Conservation (phyloP, 257 asterid species). For the Primulina huaijiensis region DNA sequence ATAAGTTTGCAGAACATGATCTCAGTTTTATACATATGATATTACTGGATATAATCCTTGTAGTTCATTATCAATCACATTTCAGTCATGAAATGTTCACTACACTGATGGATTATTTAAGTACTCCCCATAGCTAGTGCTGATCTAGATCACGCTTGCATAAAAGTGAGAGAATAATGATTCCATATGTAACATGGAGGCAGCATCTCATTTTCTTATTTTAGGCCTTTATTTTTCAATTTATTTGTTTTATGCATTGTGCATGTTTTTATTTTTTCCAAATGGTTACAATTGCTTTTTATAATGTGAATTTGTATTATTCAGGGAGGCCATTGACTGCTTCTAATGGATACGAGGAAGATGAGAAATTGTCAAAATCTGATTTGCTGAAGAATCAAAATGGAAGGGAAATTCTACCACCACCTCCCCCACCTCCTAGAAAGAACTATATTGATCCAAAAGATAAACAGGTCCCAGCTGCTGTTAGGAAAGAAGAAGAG, state of each 20-base stretch:
- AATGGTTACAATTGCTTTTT: slow-evolving; percentile 10
- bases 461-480: slow-evolving; percentile 51
- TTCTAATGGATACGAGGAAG: slow-evolving; percentile 58
- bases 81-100: slow-evolving; percentile 16
- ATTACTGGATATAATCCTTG: slow-evolving; percentile 10
- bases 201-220: slow-evolving; percentile 13
- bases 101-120: slow-evolving; percentile 7
- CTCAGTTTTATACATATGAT: slow-evolving; percentile 1
- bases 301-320: slow-evolving; percentile 25
- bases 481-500: slow-evolving; percentile 65
- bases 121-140: slow-evolving; percentile 1
- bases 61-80: slow-evolving; percentile 14
- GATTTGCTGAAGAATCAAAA: slow-evolving; percentile 49
- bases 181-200: neutral
- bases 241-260: neutral
- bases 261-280: neutral
- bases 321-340: slow-evolving; percentile 49
- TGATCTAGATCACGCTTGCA: slow-evolving; percentile 15
- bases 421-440: slow-evolving; percentile 78
- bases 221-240: slow-evolving; percentile 9
- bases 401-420: slow-evolving; percentile 56
- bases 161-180: neutral
- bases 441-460: slow-evolving; percentile 46
- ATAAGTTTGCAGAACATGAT: neutral
- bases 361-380: slow-evolving; percentile 46